Base-by-base conservation (phyloP, 1,284 basidiomycete species). In the Heimioporus punctisporus region DNA sequence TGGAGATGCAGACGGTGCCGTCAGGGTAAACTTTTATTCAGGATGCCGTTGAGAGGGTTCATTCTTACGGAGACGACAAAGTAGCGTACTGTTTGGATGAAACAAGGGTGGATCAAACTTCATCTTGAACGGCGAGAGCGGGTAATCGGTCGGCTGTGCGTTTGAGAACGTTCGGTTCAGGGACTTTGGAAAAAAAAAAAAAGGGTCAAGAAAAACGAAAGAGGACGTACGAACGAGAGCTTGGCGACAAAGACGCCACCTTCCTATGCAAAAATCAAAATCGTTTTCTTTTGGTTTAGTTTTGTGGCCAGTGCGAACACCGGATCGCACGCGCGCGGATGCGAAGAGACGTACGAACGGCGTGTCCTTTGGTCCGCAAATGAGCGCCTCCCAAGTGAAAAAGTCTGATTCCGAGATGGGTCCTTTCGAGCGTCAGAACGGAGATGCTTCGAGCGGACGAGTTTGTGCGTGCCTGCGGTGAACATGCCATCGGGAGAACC, bases 341-440 rank as follows among this genome's bases (percentile, higher is more conserved):
- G 19, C 7, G 27, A 11, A 34, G 2, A 4, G 25, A 75, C 88
- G 72, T 71, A 94, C 92, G 72, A 97, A 99, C 2, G 97, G 97
- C 43, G 97, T 99, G 61, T 95, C 97, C 68, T 97, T 95, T 15
- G 97, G 97, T 2, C 97, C 97, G 64, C 88, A 90, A 56, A 99
- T 96, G 62, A 99, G 81, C 19, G 96, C 96, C 74, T 98, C 97
- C 97, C 97, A 99, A 60, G 90, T 91, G 72, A 99, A 94, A 79
- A 99, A 96, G 77, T 99, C 95, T 60, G 91, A 88, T 75, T 99
- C 97, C 46, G 90, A 89, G 65, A 98, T 83, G 44, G 95, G 95
- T 0, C 94, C 93, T 88, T 17, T 2, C 14, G 31, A 17, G 11
- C 12, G 31, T 34, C 31, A 34, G 31, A n/a, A n/a, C n/a, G n/a